Percentiles rank a stretch among this genome's conserved stretches.
Conservation (phyloP, 1,284 basidiomycete genomes). For the Thelephora terrestris region DNA sequence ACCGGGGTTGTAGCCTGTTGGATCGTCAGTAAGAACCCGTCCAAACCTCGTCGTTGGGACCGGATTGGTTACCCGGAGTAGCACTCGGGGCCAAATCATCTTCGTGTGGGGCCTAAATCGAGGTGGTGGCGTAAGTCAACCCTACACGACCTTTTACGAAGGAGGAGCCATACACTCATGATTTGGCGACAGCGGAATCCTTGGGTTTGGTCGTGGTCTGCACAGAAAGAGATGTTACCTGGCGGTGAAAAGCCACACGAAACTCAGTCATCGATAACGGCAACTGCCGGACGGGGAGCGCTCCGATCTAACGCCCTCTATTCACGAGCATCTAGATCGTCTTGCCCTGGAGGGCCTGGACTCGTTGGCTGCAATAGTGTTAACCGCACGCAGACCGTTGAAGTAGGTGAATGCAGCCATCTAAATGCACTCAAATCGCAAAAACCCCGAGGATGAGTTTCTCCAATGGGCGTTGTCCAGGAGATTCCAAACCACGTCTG, state of each 20-base stretch:
- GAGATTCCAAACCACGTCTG: too few relatives aligned
- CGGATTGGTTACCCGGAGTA: conserved; percentile 46
- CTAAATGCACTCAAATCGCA: too few relatives aligned
- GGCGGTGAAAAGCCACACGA: too few relatives aligned
- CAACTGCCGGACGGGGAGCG: not conserved
- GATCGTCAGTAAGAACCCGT: conserved; percentile 2
- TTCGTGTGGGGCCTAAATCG: conserved; percentile 20
- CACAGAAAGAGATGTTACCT: not conserved
- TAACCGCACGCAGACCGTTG: too few relatives aligned
- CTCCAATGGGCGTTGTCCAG: too few relatives aligned
- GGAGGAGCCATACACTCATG: not conserved
- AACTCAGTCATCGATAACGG: not conserved
- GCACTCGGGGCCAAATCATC: conserved; percentile 53
- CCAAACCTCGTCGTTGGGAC: not conserved
- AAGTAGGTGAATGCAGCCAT: too few relatives aligned
- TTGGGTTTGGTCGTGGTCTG: not conserved
- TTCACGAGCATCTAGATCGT: too few relatives aligned
- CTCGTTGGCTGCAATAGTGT: too few relatives aligned
- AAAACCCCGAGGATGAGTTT: too few relatives aligned
- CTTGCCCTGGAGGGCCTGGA: too few relatives aligned
- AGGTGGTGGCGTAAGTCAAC: not conserved
- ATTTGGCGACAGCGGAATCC: not conserved
- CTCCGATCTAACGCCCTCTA: too few relatives aligned
- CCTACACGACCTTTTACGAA: too few relatives aligned
- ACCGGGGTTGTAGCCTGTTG: conserved; percentile 61